A percentile compares a stretch with the other conserved stretches of the same genome.
Evolutionary conservation across 2,329 filamentous ascomycete genomes (phyloP).

Genomic region (Aspergillus pseudotamarii): DNA sequence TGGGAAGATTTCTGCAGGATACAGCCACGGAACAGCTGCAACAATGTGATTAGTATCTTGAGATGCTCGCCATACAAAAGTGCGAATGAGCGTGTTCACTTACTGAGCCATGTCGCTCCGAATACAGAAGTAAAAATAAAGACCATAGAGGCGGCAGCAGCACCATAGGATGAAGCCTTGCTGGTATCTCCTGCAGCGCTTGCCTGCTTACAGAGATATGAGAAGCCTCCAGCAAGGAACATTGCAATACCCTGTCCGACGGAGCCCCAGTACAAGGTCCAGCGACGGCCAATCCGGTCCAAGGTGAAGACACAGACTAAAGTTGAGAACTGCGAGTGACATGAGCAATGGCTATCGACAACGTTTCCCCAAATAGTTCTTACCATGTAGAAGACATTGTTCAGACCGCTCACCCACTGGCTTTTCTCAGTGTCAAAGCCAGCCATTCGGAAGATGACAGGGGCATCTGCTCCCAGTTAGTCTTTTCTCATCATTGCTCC

Average conservation of each 20-base stretch:
- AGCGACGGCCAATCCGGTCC: conserved; percentile 68
- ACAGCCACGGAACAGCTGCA: conserved; percentile 56
- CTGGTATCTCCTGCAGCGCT: conserved; percentile 48
- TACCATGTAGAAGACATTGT: conserved; percentile 60
- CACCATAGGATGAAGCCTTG: conserved; percentile 58
- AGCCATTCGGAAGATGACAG: conserved; percentile 66
- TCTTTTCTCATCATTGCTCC: background rate
- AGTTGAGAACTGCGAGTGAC: conserved; percentile 59
- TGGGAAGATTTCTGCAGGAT: conserved; percentile 74
- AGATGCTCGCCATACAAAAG: background rate
- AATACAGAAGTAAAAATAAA: conserved; percentile 70
- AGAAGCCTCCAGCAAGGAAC: conserved; percentile 68
- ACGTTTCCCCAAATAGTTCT: conserved; percentile 13
- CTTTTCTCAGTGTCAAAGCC: conserved; percentile 64
- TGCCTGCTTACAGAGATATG: conserved; percentile 56
- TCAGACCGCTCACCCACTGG: conserved; percentile 65
- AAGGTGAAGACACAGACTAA: conserved; percentile 71
- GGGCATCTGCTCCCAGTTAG: conserved; percentile 37
- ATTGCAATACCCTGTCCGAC: conserved; percentile 66
- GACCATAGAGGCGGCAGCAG: conserved; percentile 70
- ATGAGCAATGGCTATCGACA: background rate
- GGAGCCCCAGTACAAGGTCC: conserved; percentile 71
- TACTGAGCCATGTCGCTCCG: conserved; percentile 65
- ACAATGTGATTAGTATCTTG: background rate
- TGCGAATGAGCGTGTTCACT: background rate